Conservation (phyloP, 768 basidiomycete genomes). For the Lactifluus volemus region DNA sequence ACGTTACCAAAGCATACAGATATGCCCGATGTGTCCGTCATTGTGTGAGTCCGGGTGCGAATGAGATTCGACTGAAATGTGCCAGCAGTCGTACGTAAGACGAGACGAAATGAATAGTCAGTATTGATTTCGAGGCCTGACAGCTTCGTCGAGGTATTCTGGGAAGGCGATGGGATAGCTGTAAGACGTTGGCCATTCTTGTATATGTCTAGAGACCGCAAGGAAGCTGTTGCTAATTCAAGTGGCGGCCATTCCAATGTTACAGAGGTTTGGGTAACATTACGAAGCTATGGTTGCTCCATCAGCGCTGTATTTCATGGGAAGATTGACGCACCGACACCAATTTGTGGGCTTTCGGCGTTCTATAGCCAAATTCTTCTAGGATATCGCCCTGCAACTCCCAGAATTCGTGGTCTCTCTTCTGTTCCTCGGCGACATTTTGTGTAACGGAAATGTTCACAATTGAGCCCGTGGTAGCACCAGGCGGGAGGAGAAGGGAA, state of each 20-base stretch:
- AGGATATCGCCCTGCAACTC: constrained; percentile 74
- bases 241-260: constrained; percentile 92
- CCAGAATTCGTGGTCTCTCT: constrained; percentile 78
- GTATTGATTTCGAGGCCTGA: constrained; percentile 75
- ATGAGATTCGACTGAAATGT: constrained; percentile 81
- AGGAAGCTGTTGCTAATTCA: constrained; percentile 74
- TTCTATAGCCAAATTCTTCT: constrained; percentile 54
- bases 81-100: constrained; percentile 88
- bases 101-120: constrained; percentile 90
- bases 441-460: constrained; percentile 94
- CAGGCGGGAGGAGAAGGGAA: constrained; percentile 87
- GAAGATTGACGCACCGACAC: constrained; percentile 36
- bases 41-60: constrained; percentile 83
- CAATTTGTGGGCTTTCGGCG: constrained; percentile 70
- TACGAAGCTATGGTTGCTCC: constrained; percentile 51
- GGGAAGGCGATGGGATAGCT: constrained; percentile 71
- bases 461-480: constrained; percentile 88
- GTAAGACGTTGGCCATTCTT: constrained; percentile 84
- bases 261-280: constrained; percentile 94
- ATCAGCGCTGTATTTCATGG: not conserved
- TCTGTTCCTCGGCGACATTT: constrained; percentile 76
- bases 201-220: constrained; percentile 88
- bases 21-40: constrained; percentile 91
- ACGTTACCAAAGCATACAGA: constrained; percentile 92
- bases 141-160: constrained; percentile 82